Base-by-base conservation (phyloP, 2,329 filamentous ascomycete species). In the Calonectria naviculata region DNA sequence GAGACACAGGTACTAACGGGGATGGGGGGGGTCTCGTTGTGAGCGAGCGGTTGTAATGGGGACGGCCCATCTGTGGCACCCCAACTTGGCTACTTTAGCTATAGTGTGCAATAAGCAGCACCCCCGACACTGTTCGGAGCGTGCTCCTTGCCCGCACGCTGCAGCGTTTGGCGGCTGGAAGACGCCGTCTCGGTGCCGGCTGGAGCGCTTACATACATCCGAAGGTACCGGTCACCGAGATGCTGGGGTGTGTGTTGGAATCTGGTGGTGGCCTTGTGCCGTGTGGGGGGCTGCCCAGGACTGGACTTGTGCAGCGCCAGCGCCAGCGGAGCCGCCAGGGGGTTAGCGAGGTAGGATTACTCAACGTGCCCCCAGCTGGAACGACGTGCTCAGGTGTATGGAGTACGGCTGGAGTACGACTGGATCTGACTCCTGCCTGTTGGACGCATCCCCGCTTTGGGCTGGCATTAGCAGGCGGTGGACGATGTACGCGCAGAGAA, bases 361-460 rank as follows among this genome's bases (percentile, higher is more conserved):
- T 58, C 34, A 58, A 58, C 52, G 31, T 58, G 52, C 5, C 21
- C 21, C 52, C 17, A 36, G 52, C 52, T 38, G 31, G 52, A 58
- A 58, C 31, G 52, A 58, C 52, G 52, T 58, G 52, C 52, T 58
- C 52, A 58, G 52, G 52, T 58, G 52, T 58, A 58, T 58, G 52
- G 52, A 58, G 52, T 38, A 38, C 13, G 31, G 19, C 38, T 26
- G 34, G 34, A 36, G 49, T 41, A 19, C 38, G 17, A 10, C 42
- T 46, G 52, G 21, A 46, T 31, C 52, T 58, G 34, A 38, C 52
- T 58, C 52, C 52, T 58, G 34, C 9, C 5, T 36, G 34, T 13
- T 36, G 34, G 34, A 13, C 9, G n/a, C n/a, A 13, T 36, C 34
- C 47, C 47, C 47, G 47, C 47, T 52, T 52, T 31, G 26, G 47